Evolutionary conservation across 257 asterid genomes (phyloP).

Genomic region (Penstemon newberryi): DNA sequence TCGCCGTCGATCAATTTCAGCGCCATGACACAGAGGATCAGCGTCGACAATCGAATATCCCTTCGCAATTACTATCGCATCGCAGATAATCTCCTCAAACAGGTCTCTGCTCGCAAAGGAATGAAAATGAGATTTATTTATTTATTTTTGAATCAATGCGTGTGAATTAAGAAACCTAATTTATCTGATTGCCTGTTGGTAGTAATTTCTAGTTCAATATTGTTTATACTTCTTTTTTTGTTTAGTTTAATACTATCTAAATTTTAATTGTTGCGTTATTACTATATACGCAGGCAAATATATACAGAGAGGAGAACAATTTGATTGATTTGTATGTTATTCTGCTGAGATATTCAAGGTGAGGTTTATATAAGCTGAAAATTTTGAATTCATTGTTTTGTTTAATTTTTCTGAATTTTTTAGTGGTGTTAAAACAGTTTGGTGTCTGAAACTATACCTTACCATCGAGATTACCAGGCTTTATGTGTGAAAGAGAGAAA

Average conservation of each 20-base stretch:
- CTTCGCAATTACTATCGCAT: constrained; percentile 84
- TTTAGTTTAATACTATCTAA: background rate
- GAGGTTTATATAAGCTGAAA: constrained; percentile 15
- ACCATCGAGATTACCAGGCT: constrained; percentile 72
- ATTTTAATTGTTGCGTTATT: constrained; percentile 6
- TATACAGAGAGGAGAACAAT: constrained; percentile 73
- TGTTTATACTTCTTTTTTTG: background rate
- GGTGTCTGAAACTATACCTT: constrained; percentile 83
- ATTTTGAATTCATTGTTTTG: constrained; percentile 12
- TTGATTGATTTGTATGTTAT: constrained; percentile 74
- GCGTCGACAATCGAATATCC: constrained; percentile 75
- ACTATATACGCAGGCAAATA: constrained; percentile 54
- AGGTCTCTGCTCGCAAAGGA: constrained; percentile 44
- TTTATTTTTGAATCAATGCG: background rate
- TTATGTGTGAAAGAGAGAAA: constrained; percentile 49
- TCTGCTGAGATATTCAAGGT: constrained; percentile 83
- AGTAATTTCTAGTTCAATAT: constrained; percentile 12
- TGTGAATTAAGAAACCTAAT: constrained; percentile 14
- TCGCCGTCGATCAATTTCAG: constrained; percentile 47
- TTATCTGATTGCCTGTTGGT: constrained; percentile 23
- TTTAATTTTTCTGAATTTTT: constrained; percentile 28
- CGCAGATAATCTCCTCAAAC: constrained; percentile 88
- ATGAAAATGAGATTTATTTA: background rate
- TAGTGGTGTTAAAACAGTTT: constrained; percentile 52
- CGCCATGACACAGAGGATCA: constrained; percentile 45